Evolutionary conservation across 2,329 filamentous ascomycete genomes (phyloP), one percentile per base, ranked within the genome.

Genomic region (Botrytis pseudocinerea): DNA sequence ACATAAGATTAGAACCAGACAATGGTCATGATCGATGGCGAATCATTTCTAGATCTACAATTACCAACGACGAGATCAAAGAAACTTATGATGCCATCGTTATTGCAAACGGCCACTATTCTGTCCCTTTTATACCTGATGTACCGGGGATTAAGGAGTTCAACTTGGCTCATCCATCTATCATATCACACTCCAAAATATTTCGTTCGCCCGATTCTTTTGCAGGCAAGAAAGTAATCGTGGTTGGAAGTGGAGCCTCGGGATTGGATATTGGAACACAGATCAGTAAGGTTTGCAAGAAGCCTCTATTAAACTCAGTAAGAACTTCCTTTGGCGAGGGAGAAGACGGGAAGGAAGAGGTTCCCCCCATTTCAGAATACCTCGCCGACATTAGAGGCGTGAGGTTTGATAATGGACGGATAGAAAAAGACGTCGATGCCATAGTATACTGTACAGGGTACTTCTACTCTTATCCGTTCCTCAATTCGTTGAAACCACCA

Each of bases 381-480:
- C 82, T 86, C 20, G 79, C 84, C 0, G 82, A 86, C 5, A 83
- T 87, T 69, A 86, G 89, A 75, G 90, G 87, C 4, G 86, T 96
- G 2, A 84, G 87, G 46, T 93, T 97, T 75, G 85, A 86, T 59
- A 86, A 93, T 78, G 92, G 91, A 2, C 85, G 85, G 0, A 79
- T 91, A 16, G 92, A 94, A 79, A 83, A 83, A 4, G 84, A 90
- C 48, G 82, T 98, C 72, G 95, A 98, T 78, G 87, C 89, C 1
- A 84, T 98, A 9, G 81, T 98, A 42, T 98, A 95, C 82, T 95
- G 93, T 81, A 98, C 95, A 0, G 95, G 95, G 0, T 98, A 97
- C 79, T 88, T 97, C 73, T 97, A 93, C 82, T 90, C 91, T 8
- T 92, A 92, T 73, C 94, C 94, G 0, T 98, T 97, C 79, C 80